These are phyloP conservation scores for Cystoderma amianthinum DNA, from an alignment of 768 basidiomycete species.

Conservation along the genomic window DNA sequence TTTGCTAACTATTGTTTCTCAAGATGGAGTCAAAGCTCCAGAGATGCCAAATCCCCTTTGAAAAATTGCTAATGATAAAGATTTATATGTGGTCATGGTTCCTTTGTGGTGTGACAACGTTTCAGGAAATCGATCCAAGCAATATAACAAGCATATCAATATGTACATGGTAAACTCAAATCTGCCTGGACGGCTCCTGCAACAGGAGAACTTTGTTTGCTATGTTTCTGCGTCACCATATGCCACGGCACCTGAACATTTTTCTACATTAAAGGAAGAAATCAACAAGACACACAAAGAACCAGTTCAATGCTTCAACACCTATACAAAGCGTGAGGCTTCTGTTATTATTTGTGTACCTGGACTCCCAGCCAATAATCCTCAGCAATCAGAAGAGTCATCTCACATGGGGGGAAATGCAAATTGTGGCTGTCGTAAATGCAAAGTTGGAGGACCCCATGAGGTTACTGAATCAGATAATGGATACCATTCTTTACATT, in stretches of 20 bases:
- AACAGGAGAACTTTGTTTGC: slow-evolving; percentile 23
- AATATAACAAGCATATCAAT: slow-evolving; percentile 23
- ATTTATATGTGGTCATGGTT: too few species aligned
- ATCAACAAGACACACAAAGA: slow-evolving; percentile 4
- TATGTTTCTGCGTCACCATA: slow-evolving; percentile 23
- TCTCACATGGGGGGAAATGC: slow-evolving; percentile 16
- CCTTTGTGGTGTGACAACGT: too few species aligned
- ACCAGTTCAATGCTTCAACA: slow-evolving; percentile 19
- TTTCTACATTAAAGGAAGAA: slow-evolving; percentile 17
- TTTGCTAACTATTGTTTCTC: too few species aligned
- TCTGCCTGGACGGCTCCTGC: slow-evolving; percentile 14
- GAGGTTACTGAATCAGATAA: slow-evolving; percentile 11
- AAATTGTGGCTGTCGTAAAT: slow-evolving; percentile 16
- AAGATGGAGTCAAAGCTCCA: too few species aligned
- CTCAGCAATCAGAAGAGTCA: slow-evolving; percentile 20
- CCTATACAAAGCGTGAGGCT: slow-evolving; percentile 13
- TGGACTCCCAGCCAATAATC: slow-evolving; percentile 22
- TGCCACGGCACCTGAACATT: slow-evolving; percentile 19
- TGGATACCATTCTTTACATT: slow-evolving; percentile 11
- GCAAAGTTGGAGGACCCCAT: slow-evolving; percentile 13
- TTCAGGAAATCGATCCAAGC: too few species aligned
- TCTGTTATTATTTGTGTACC: slow-evolving; percentile 15
- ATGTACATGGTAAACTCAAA: slow-evolving; percentile 20
- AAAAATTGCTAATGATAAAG: too few species aligned
- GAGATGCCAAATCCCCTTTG: too few species aligned